phyloP scores from a whole-genome alignment of 2,329 filamentous ascomycete species.

The Hyphodiscus sp. region DNA sequence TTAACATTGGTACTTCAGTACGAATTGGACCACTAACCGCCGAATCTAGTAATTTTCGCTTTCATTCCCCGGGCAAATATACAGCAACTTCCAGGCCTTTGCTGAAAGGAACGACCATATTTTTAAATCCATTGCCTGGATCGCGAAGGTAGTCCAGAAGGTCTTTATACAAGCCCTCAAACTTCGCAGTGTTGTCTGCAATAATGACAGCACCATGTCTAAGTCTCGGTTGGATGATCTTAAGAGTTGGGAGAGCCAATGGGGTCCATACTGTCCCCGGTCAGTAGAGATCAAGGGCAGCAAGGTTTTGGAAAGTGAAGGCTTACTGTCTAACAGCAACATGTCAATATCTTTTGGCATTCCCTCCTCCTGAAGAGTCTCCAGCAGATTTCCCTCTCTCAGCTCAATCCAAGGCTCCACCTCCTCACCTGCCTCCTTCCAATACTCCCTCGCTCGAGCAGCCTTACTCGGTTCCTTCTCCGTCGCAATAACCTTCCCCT shows the following conservation, averaged over 20 bases:
- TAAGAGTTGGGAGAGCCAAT: slow-evolving; percentile 45
- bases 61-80: neutral
- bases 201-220: neutral
- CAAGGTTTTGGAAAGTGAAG: neutral
- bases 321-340: slow-evolving; percentile 54
- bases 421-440: slow-evolving; percentile 43
- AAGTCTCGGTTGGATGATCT: neutral
- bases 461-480: slow-evolving; percentile 53
- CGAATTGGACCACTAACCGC: too few species aligned
- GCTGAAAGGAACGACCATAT: neutral
- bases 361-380: slow-evolving; percentile 41
- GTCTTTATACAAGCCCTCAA: neutral
- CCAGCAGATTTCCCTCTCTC: slow-evolving; percentile 48
- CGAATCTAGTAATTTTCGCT: too few species aligned
- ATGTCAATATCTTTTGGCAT: slow-evolving; percentile 37
- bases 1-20: too few species aligned
- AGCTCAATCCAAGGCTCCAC: slow-evolving; percentile 44
- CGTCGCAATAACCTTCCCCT: slow-evolving; percentile 49
- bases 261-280: slow-evolving; percentile 44
- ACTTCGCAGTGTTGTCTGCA: neutral
- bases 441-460: slow-evolving; percentile 42
- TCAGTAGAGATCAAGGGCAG: neutral
- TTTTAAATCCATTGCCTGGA: neutral
- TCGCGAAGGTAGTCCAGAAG: neutral
- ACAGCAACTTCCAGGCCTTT: neutral